A percentile compares a stretch with the other conserved stretches of the same genome.
phyloP scores from a whole-genome alignment of 1,139 yeast species.

The Debaryomyces nepalensis region DNA sequence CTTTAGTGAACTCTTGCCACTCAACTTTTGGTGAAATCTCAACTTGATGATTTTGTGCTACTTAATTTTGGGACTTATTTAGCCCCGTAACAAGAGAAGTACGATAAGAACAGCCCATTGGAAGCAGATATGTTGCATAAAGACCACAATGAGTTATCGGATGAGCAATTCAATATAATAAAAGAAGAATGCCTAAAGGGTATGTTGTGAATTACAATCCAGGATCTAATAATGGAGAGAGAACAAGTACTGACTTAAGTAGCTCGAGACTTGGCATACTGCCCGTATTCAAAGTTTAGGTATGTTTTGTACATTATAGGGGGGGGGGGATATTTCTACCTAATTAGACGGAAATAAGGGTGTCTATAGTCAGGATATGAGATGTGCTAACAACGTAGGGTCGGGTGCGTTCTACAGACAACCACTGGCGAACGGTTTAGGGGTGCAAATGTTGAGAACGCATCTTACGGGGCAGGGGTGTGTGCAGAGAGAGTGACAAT shows the following conservation, averaged over 20 bases:
- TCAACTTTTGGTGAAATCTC: constrained; percentile 7
- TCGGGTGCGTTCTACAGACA: constrained; percentile 77
- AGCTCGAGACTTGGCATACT: constrained; percentile 64
- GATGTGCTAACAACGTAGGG: constrained; percentile 49
- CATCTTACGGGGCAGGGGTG: constrained; percentile 83
- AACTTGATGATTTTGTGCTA: constrained; percentile 7
- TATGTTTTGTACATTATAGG: constrained; percentile 28
- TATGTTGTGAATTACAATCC: constrained; percentile 20
- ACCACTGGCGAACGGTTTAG: constrained; percentile 49
- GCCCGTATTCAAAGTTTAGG: constrained; percentile 84
- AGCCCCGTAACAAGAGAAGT: neutral
- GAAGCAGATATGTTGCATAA: neutral
- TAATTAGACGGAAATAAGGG: too few species aligned
- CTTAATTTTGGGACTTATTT: neutral
- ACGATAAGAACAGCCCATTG: neutral
- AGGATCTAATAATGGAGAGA: neutral
- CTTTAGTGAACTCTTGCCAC: constrained; percentile 5
- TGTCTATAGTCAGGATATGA: too few species aligned
- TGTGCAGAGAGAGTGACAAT: constrained; percentile 92
- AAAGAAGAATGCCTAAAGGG: constrained; percentile 35
- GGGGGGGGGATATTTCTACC: too few species aligned
- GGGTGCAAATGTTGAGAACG: constrained; percentile 94
- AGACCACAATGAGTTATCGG: neutral
- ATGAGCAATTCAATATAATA: constrained; percentile 17
- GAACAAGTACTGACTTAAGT: constrained; percentile 4